These are phyloP conservation scores for Mucor circinelloides DNA, from an alignment of 371 early-diverging fungal genomes.

Conservation along the genomic window DNA sequence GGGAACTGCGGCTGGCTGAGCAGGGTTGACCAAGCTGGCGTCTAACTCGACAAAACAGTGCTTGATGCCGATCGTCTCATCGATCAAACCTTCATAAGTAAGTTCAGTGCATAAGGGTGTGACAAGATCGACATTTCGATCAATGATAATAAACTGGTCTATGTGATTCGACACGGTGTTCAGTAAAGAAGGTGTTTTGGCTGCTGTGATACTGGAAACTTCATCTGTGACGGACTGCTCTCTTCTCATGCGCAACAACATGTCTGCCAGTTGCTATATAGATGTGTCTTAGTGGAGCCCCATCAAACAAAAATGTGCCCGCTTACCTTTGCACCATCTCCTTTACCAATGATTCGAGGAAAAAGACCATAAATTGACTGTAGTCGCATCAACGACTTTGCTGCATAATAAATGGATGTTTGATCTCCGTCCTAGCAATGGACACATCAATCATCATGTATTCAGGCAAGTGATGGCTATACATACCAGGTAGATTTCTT, in stretches of 20 bases:
- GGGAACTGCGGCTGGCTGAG: slow-evolving; percentile 28
- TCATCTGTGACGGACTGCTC: slow-evolving; percentile 69
- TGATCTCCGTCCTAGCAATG: slow-evolving; percentile 77
- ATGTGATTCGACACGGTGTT: slow-evolving; percentile 69
- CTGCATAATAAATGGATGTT: slow-evolving; percentile 77
- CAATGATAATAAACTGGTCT: slow-evolving; percentile 90
- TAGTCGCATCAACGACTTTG: slow-evolving; percentile 83
- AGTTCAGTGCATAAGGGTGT: slow-evolving; percentile 92
- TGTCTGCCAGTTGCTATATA: slow-evolving; percentile 70
- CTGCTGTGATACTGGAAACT: slow-evolving; percentile 44
- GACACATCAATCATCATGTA: background rate
- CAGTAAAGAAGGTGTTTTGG: slow-evolving; percentile 39
- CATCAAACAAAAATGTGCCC: background rate
- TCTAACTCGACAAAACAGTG: slow-evolving; percentile 72
- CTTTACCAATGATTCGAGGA: slow-evolving; percentile 90
- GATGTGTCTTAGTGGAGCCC: background rate
- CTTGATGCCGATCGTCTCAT: slow-evolving; percentile 75
- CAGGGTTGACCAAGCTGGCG: slow-evolving; percentile 45
- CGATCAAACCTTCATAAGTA: slow-evolving; percentile 94
- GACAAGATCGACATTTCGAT: slow-evolving; percentile 86
- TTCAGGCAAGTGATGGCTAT: background rate
- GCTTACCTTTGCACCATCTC: slow-evolving; percentile 75
- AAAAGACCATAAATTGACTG: slow-evolving; percentile 86
- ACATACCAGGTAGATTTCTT: slow-evolving; percentile 77
- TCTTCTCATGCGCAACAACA: slow-evolving; percentile 81